phyloP scores from a whole-genome alignment of 2,329 filamentous ascomycete genomes.

The Sordariomycetes sp. region DNA sequence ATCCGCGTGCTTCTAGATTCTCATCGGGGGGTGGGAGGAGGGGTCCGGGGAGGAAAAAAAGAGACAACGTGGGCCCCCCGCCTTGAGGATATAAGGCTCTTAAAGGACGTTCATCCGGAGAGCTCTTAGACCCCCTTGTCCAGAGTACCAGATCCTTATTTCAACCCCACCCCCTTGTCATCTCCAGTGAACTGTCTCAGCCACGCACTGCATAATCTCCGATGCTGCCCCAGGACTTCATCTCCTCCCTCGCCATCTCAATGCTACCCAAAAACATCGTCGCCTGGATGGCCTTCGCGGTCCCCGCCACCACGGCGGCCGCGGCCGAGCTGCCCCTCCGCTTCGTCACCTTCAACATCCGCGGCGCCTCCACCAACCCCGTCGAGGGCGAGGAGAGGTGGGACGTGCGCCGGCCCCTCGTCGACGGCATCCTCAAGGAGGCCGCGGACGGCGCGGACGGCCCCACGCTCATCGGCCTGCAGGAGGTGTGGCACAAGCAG shows the following conservation, averaged over 20 bases:
- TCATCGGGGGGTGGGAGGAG: no score
- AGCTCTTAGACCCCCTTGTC: no score
- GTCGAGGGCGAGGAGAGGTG: slow-evolving; percentile 50
- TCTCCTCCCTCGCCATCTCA: neutral
- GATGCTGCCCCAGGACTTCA: no score
- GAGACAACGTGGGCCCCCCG: no score
- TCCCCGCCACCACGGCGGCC: neutral
- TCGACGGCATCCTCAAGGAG: slow-evolving; percentile 47
- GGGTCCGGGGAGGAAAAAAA: no score
- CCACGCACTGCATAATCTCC: no score
- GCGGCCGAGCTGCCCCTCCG: slow-evolving; percentile 19
- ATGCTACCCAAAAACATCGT: neutral
- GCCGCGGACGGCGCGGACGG: slow-evolving; percentile 30
- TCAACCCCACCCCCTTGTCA: no score
- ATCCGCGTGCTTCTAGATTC: no score
- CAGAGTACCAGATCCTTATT: no score
- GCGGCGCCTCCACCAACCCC: slow-evolving; percentile 40
- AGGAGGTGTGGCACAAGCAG: slow-evolving; percentile 56
- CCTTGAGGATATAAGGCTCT: no score
- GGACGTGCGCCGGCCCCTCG: slow-evolving; percentile 40
- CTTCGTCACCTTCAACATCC: slow-evolving; percentile 55
- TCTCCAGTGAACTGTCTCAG: no score
- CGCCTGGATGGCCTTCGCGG: neutral
- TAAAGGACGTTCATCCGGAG: no score
- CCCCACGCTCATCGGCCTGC: slow-evolving; percentile 47